Percentiles rank a stretch among this genome's conserved stretches.
phyloP scores from a whole-genome alignment of 2,329 filamentous ascomycete species.

The Fusarium sororula region DNA sequence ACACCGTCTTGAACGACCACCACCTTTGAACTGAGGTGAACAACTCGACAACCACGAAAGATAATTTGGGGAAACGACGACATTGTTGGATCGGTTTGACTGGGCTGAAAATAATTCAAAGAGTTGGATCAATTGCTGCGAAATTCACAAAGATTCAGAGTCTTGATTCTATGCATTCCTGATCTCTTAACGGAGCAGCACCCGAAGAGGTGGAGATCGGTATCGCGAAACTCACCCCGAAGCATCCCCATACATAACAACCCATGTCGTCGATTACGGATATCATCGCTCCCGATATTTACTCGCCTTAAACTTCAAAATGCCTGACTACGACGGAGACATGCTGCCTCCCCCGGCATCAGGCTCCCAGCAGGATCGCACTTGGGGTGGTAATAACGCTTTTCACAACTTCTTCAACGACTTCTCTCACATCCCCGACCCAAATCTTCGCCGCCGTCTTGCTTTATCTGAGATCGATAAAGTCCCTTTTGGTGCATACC shows the following conservation, averaged over 20 bases:
- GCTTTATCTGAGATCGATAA: conserved; percentile 84
- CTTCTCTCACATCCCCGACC: conserved; percentile 71
- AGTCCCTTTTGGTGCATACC: conserved; percentile 79
- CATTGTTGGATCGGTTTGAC: not conserved
- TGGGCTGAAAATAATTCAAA: not conserved
- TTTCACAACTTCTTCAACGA: conserved; percentile 81
- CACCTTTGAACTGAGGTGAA: not conserved
- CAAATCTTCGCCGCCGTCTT: conserved; percentile 78
- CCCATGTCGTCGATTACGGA: conserved; percentile 42
- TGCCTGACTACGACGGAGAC: conserved; percentile 47
- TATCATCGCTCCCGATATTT: conserved; percentile 35
- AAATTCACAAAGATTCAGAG: not conserved
- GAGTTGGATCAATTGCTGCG: not conserved
- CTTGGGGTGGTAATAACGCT: conserved; percentile 71
- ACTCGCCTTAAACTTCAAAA: conserved; percentile 39
- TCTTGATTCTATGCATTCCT: conserved; percentile 18
- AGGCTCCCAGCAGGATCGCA: conserved; percentile 50
- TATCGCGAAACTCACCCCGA: conserved; percentile 28
- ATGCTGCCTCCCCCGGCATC: conserved; percentile 54
- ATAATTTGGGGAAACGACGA: conserved; percentile 4
- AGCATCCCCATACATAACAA: conserved; percentile 17
- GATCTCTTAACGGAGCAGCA: conserved; percentile 7
- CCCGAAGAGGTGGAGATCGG: conserved; percentile 29
- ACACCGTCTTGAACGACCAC: not conserved
- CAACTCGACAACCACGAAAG: not conserved